phyloP scores from a whole-genome alignment of 257 asterid species.

The Nicotiana noctiflora region DNA sequence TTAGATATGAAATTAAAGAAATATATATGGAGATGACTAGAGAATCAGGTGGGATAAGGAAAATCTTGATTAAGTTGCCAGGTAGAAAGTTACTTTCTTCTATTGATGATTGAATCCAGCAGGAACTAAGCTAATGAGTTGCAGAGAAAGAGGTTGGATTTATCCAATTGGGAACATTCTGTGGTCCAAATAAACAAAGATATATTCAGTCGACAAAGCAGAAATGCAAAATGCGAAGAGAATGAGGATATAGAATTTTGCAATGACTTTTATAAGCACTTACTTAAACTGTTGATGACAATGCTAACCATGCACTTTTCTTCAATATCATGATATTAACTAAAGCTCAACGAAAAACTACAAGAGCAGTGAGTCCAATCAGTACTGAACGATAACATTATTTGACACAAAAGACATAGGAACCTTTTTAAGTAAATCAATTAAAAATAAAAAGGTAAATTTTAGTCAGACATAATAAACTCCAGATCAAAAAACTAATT shows the following conservation, averaged over 20 bases:
- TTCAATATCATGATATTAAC: too few species aligned
- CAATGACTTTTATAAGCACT: background rate
- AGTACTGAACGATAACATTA: too few species aligned
- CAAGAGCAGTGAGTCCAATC: too few species aligned
- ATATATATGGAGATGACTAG: background rate
- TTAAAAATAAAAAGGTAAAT: too few species aligned
- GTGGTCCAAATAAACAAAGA: slow-evolving; percentile 14
- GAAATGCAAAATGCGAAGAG: slow-evolving; percentile 10
- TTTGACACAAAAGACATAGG: too few species aligned
- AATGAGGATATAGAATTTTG: slow-evolving; percentile 26
- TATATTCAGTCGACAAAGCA: background rate
- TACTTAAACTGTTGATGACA: too few species aligned
- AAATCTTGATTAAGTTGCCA: slow-evolving; percentile 27
- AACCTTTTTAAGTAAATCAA: too few species aligned
- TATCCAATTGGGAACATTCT: slow-evolving; percentile 59
- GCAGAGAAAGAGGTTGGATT: slow-evolving; percentile 46
- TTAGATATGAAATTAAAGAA: background rate
- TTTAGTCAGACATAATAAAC: too few species aligned
- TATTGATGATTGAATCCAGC: background rate
- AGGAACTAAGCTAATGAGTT: slow-evolving; percentile 39
- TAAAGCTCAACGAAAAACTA: too few species aligned
- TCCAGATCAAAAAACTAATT: too few species aligned
- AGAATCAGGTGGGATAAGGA: background rate
- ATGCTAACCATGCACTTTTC: too few species aligned
- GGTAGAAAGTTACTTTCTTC: background rate